phyloP scores from a whole-genome alignment of 2,329 filamentous ascomycete species.

The Cordyceps cicadae region DNA sequence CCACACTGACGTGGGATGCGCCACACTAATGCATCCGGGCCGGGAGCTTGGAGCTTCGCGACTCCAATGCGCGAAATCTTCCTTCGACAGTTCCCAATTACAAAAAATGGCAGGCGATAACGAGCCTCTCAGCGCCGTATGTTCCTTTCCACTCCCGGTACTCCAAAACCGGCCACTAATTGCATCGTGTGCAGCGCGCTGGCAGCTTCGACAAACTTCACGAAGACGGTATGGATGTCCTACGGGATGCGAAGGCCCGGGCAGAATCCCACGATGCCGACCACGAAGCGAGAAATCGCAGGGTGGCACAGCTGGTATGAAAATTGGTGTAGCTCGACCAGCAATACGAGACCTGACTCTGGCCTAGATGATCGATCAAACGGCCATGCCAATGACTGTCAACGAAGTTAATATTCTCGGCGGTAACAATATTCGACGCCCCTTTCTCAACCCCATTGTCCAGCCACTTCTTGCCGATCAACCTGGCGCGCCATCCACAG shows the following conservation, averaged over 20 bases:
- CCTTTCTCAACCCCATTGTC: slow-evolving; percentile 77
- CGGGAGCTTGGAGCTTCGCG: slow-evolving; percentile 6
- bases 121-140: background rate
- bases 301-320: slow-evolving; percentile 30
- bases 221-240: slow-evolving; percentile 28
- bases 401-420: slow-evolving; percentile 78
- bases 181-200: slow-evolving; percentile 21
- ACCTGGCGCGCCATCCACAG: slow-evolving; percentile 60
- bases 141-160: slow-evolving; percentile 14
- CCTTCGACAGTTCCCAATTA: background rate
- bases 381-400: slow-evolving; percentile 78
- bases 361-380: slow-evolving; percentile 56
- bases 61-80: background rate
- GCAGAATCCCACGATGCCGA: slow-evolving; percentile 28
- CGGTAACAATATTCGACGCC: slow-evolving; percentile 70
- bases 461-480: slow-evolving; percentile 65
- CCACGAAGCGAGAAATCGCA: slow-evolving; percentile 31
- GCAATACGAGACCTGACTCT: background rate
- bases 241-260: slow-evolving; percentile 30
- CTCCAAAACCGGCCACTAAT: background rate
- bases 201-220: slow-evolving; percentile 33
- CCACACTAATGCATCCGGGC: slow-evolving; percentile 2
- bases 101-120: background rate
- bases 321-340: background rate
- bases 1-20: slow-evolving; percentile 5